These are phyloP conservation scores for Lentinula lateritia DNA, from an alignment of 768 basidiomycete species.

Conservation along the genomic window DNA sequence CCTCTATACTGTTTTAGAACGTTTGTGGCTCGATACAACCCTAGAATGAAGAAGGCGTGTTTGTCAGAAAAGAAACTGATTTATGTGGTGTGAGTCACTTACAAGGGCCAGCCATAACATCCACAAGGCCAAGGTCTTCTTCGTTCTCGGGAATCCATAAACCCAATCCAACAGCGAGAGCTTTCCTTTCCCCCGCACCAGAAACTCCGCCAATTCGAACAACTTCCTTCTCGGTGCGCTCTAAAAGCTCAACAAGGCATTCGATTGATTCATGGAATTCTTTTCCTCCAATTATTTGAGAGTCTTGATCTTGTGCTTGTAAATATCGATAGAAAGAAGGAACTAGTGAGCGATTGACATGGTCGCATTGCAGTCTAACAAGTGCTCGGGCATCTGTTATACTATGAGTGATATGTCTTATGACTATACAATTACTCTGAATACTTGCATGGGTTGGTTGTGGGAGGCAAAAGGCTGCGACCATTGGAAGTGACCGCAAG, in stretches of 20 bases:
- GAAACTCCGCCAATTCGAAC: conserved; percentile 28
- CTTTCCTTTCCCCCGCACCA: conserved; percentile 34
- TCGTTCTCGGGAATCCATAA: conserved; percentile 45
- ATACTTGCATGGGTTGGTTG: conserved; percentile 52
- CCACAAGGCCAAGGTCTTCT: conserved; percentile 54
- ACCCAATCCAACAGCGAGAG: conserved; percentile 40
- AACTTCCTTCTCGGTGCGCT: conserved; percentile 48
- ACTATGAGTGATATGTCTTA: background rate
- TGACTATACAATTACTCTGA: background rate
- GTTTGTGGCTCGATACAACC: conserved; percentile 19
- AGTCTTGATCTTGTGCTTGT: conserved; percentile 55
- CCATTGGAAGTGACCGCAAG: conserved; percentile 43
- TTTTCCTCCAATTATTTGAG: conserved; percentile 45
- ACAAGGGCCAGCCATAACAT: conserved; percentile 73
- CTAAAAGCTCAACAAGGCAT: conserved; percentile 45
- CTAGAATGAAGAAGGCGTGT: background rate
- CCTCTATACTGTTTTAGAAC: conserved; percentile 66
- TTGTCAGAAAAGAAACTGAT: background rate
- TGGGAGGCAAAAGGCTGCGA: conserved; percentile 51
- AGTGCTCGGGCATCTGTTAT: conserved; percentile 59
- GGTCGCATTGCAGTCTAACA: conserved; percentile 63
- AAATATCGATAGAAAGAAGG: conserved; percentile 73
- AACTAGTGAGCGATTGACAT: conserved; percentile 56
- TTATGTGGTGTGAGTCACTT: conserved; percentile 14
- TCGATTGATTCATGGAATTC: conserved; percentile 52